Base-by-base conservation (phyloP, 768 basidiomycete genomes). In the Cyclocybe aegerita region DNA sequence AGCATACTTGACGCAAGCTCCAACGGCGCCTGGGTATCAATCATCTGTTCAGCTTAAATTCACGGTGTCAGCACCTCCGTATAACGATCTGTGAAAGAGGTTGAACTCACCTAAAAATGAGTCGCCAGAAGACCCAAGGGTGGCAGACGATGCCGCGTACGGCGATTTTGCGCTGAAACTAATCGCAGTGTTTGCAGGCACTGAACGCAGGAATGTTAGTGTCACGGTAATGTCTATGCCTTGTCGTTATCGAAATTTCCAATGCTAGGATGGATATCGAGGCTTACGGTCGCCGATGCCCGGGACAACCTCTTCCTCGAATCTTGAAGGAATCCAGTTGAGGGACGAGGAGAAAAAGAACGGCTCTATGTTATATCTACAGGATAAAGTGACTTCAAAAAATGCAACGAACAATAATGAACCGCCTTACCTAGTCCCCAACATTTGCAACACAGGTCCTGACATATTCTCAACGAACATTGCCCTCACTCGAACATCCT, bases 251-350 rank as follows among this genome's bases (percentile, higher is more conserved):
- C 32, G 47, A 46, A 9, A 12, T 36, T 15, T 43, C 17, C 7
- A 9, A 40, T 14, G 15, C 16, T 29, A 9, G 15, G 29, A 39
- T 14, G n/a, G 31, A 1, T 15, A 43, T 32, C 5, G 23, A 9
- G n/a, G 46, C 81, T 57, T 55, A 85, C 81, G 83, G 64, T 85
- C 83, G 57, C 80, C 76, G 40, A 66, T 35, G 6, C 66, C 64
- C 11, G 60, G 58, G 4, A 55, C 33, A 0, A 74, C 49, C 43
- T 72, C 76, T 55, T 84, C 83, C 53, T 83, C 78, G 45, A 79
- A 87, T 47, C 83, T 76, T 1, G 82, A 81, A 2, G 85, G 85
- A 53, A 85, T 87, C 83, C 82, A 84, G 52, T 81, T 83, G 2
- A 83, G 55, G 10, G 81, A 81, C 0, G 83, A 84, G 0, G 82